Conservation (phyloP, 768 basidiomycete species). For the Crepidotus variabilis region DNA sequence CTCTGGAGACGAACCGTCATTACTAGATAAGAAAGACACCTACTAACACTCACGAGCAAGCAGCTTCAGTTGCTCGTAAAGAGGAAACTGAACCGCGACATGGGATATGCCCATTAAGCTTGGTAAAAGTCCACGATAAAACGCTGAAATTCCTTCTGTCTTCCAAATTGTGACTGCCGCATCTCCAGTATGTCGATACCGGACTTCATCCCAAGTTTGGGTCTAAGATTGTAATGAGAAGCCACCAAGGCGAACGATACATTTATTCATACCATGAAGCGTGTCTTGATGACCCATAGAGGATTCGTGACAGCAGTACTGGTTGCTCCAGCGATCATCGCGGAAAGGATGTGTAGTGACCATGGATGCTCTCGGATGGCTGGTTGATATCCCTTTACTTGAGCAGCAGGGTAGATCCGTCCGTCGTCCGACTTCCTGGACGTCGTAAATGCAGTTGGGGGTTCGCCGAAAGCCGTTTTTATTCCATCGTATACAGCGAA, state of each 20-base stretch:
- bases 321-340: constrained; percentile 92
- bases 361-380: constrained; percentile 78
- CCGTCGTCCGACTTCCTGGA: constrained; percentile 26
- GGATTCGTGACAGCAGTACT: constrained; percentile 96
- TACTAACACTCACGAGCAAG: constrained; percentile 66
- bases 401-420: constrained; percentile 74
- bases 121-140: constrained; percentile 94
- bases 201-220: constrained; percentile 70
- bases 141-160: constrained; percentile 80
- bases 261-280: constrained; percentile 79
- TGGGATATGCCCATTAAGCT: constrained; percentile 90
- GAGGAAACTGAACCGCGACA: constrained; percentile 95
- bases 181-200: constrained; percentile 88
- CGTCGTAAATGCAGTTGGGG: constrained; percentile 38
- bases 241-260: constrained; percentile 1
- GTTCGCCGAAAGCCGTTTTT: constrained; percentile 77
- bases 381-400: constrained; percentile 83
- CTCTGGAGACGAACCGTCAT: constrained; percentile 26
- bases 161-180: constrained; percentile 89
- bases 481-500: constrained; percentile 97
- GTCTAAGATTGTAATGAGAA: constrained; percentile 46
- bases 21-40: not conserved
- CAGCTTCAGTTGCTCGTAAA: constrained; percentile 90
- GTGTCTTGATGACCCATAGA: constrained; percentile 97
- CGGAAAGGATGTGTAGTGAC: constrained; percentile 87